Base-by-base conservation (phyloP, 176 grass and related monocot genomes). In the Aegilops umbellulata region DNA sequence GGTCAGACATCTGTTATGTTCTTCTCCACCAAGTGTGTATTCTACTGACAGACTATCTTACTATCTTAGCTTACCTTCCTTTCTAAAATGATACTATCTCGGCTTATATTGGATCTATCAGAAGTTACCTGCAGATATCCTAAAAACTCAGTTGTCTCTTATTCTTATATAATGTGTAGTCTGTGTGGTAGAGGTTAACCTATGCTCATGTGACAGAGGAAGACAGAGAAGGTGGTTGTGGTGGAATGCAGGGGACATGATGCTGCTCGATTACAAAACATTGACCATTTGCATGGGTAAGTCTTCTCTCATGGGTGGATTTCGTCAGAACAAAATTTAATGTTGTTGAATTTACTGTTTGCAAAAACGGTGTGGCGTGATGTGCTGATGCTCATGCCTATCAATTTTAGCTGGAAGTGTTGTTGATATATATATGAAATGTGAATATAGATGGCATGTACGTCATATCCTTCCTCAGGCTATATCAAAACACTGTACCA, bases 181-280 rank as follows among this genome's bases (percentile, higher is more conserved):
- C 16, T 39, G 69, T 68, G 8, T 17, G 73, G 5, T 12, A 32
- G 27, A 46, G 39, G 4, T 64, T 81, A 81, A 34, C 19, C n/a
- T 62, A 34, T 86, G 77, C 13, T 46, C 53, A 84, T 88, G 34
- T 88, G 38, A 74, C 81, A 98, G 96, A 98, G 76, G 78, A 95
- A 95, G 70, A 86, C 83, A 86, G 91, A 94, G 35, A 85, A 83
- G 74, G 90, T 95, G 55, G 88, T 92, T 63, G 91, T 94, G 44
- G 96, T 98, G 64, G 96, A 98, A 88, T 94, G 96, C 82, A 95
- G 92, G 73, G 96, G 96, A 41, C 96, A 98, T 87, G 93, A 98
- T 88, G 93, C 93, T 92, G 96, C 96, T 91, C 84, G 92, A 25
- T 88, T 95, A 69, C 91, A 94, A 80, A 92, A 94, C 55, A 82